Evolutionary conservation across 1,284 basidiomycete species (phyloP).

Genomic region (Apiotrichum gamsii): DNA sequence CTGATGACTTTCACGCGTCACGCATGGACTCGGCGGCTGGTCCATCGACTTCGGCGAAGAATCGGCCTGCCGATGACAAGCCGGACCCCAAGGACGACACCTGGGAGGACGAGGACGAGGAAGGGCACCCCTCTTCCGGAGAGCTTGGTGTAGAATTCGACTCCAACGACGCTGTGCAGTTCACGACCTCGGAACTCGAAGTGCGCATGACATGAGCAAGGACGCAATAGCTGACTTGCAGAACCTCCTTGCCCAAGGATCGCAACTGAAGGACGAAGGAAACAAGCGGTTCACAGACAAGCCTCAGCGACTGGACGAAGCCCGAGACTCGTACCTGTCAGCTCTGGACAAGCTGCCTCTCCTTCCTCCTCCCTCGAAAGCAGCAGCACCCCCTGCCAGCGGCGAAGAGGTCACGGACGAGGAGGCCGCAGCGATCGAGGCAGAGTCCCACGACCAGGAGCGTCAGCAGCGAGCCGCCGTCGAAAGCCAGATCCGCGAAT

Average conservation of each 20-base stretch:
- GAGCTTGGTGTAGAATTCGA: slow-evolving; percentile 36
- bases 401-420: slow-evolving; percentile 34
- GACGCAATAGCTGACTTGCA: slow-evolving; percentile 7
- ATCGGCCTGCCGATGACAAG: too few species aligned
- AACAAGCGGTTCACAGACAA: slow-evolving; percentile 33
- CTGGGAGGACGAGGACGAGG: not conserved
- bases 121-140: slow-evolving; percentile 20
- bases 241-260: slow-evolving; percentile 24
- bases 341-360: slow-evolving; percentile 28
- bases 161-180: slow-evolving; percentile 8
- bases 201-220: slow-evolving; percentile 15
- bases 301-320: slow-evolving; percentile 27
- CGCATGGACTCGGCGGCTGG: too few species aligned
- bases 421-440: slow-evolving; percentile 33
- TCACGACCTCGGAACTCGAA: slow-evolving; percentile 22
- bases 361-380: not conserved
- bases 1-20: not conserved
- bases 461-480: slow-evolving; percentile 20
- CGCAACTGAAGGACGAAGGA: slow-evolving; percentile 28
- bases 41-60: too few species aligned
- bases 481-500: slow-evolving; percentile 26
- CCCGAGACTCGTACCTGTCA: slow-evolving; percentile 25
- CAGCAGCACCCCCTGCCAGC: not conserved
- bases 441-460: slow-evolving; percentile 4
- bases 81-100: too few species aligned